Conservation (phyloP, 2,329 filamentous ascomycete species). For the Aspergillus sp. region DNA sequence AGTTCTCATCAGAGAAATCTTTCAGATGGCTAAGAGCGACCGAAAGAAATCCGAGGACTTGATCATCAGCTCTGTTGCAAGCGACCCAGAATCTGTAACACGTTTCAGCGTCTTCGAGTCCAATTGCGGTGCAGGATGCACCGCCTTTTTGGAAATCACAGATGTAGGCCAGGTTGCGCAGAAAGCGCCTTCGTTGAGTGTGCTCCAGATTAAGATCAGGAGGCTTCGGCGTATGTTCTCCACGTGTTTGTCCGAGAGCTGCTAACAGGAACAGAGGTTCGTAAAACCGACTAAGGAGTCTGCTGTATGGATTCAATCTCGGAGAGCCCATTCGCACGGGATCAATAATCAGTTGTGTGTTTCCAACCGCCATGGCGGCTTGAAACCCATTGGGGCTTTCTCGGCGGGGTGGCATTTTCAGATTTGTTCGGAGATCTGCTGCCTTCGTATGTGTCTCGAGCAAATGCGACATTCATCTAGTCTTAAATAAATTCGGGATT, state of each 20-base stretch:
- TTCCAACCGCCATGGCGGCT: too few species aligned
- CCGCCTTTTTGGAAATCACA: constrained; percentile 52
- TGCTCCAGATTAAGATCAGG: constrained; percentile 1
- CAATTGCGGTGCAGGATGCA: constrained; percentile 46
- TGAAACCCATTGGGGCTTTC: too few species aligned
- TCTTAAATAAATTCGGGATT: too few species aligned
- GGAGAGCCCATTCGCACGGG: constrained; percentile 2
- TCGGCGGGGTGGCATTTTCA: too few species aligned
- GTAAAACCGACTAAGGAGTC: constrained; percentile 36
- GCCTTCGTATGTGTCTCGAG: too few species aligned
- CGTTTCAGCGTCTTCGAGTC: constrained; percentile 34
- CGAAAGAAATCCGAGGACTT: constrained; percentile 32
- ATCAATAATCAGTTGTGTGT: too few species aligned
- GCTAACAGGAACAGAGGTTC: constrained; percentile 39
- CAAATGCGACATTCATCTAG: too few species aligned
- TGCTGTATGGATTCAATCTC: constrained; percentile 7
- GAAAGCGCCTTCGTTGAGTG: constrained; percentile 10
- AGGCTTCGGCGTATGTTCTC: constrained; percentile 2
- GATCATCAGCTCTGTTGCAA: constrained; percentile 33
- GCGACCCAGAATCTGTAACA: constrained; percentile 47
- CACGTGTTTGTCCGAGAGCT: constrained; percentile 13
- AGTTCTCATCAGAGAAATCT: neutral
- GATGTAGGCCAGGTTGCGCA: constrained; percentile 37
- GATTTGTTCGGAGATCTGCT: too few species aligned
- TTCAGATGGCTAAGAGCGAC: constrained; percentile 22